Evolutionary conservation across 371 early-diverging fungal species (phyloP).

Genomic region (Lichtheimia hyalospora): DNA sequence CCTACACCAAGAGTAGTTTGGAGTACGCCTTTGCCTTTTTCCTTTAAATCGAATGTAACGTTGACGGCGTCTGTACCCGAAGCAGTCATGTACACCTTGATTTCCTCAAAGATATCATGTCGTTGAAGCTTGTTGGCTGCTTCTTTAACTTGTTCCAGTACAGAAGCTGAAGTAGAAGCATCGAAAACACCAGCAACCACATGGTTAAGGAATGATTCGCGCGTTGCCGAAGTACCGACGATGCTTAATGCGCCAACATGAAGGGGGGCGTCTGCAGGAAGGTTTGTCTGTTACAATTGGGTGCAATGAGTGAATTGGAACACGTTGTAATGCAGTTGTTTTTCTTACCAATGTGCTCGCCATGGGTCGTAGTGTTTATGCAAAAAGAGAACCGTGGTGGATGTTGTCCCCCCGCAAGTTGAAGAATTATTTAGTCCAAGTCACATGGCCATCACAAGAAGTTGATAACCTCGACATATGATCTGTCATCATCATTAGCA

Average conservation of each 20-base stretch:
- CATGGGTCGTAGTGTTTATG: too few species aligned
- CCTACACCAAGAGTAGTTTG: slow-evolving; percentile 32
- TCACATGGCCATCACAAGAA: too few species aligned
- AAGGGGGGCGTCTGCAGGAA: slow-evolving; percentile 42
- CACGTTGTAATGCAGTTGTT: too few species aligned
- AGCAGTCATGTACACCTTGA: slow-evolving; percentile 67
- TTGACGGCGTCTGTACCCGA: slow-evolving; percentile 58
- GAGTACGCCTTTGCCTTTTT: slow-evolving; percentile 32
- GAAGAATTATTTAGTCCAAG: too few species aligned
- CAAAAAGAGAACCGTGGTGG: too few species aligned
- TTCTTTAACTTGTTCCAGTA: slow-evolving; percentile 56
- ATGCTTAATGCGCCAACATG: slow-evolving; percentile 40
- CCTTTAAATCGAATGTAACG: slow-evolving; percentile 56
- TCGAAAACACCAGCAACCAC: slow-evolving; percentile 33
- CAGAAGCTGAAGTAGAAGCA: slow-evolving; percentile 62
- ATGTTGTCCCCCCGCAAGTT: too few species aligned
- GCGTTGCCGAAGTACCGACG: slow-evolving; percentile 34
- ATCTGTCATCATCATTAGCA: too few species aligned
- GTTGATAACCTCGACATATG: too few species aligned
- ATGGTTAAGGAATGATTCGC: slow-evolving; percentile 43
- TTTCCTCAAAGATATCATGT: slow-evolving; percentile 77
- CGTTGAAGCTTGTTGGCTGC: slow-evolving; percentile 63
- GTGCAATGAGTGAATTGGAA: neutral
- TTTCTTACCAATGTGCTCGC: too few species aligned
- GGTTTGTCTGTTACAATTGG: neutral